Evolutionary conservation across 768 basidiomycete species (phyloP).

Genomic region (Leucosporidium scottii): DNA sequence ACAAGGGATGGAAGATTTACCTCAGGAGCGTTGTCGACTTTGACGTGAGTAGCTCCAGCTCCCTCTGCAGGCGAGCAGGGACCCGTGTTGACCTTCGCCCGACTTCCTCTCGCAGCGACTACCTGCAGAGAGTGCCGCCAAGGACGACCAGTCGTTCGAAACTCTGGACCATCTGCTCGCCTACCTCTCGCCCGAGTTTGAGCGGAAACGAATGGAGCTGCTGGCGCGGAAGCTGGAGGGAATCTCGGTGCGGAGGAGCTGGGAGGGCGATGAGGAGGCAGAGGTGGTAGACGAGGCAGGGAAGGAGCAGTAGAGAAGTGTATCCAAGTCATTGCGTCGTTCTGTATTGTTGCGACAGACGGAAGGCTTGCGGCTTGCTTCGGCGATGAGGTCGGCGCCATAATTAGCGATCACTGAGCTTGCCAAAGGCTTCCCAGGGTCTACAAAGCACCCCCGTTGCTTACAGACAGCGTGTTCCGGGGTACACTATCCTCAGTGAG

Average conservation of each 20-base stretch:
- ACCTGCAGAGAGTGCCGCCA: slow-evolving; percentile 1
- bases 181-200: slow-evolving; percentile 3
- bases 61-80: background rate
- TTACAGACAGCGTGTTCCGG: no score
- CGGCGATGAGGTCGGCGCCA: no score
- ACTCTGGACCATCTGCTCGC: background rate
- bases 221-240: background rate
- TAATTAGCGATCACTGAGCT: no score
- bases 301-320: background rate
- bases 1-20: background rate
- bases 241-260: slow-evolving; percentile 2
- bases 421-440: no score
- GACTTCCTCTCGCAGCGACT: background rate
- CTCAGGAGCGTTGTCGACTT: background rate
- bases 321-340: no score
- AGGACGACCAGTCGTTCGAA: slow-evolving; percentile 1
- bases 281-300: background rate
- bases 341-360: no score
- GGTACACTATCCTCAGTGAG: no score
- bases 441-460: no score
- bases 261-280: slow-evolving; percentile 1
- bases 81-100: background rate
- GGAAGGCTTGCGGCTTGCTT: no score
- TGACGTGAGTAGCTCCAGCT: background rate
- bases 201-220: background rate